phyloP scores from a whole-genome alignment of 2,329 filamentous ascomycete species.

The Neopestalotiopsis rosae region DNA sequence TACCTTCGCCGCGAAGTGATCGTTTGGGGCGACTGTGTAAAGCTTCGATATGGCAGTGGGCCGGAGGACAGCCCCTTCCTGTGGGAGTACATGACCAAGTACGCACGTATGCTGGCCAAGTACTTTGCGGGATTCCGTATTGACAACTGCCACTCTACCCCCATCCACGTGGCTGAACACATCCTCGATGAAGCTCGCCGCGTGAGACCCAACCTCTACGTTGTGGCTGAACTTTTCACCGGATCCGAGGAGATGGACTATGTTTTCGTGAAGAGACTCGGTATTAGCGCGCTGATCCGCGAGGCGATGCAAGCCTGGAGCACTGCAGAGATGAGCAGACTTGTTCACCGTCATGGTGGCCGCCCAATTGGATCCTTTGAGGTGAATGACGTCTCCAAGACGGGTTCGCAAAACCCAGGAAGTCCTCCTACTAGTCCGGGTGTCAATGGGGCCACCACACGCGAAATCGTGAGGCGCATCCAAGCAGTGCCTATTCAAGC shows the following conservation, averaged over 20 bases:
- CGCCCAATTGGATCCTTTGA: constrained; percentile 97
- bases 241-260: constrained; percentile 97
- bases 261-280: constrained; percentile 90
- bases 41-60: constrained; percentile 84
- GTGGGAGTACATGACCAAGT: constrained; percentile 95
- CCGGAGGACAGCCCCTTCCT: constrained; percentile 89
- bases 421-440: constrained; percentile 37
- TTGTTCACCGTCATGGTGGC: constrained; percentile 93
- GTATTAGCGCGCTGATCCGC: constrained; percentile 88
- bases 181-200: constrained; percentile 92
- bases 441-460: constrained; percentile 41
- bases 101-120: constrained; percentile 89
- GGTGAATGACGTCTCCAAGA: constrained; percentile 80
- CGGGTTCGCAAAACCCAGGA: constrained; percentile 49
- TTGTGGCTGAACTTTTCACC: constrained; percentile 94
- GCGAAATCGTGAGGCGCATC: constrained; percentile 79
- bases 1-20: constrained; percentile 97
- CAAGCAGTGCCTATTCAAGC: constrained; percentile 90
- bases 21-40: constrained; percentile 98
- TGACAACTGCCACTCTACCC: constrained; percentile 97
- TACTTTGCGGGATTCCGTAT: constrained; percentile 96
- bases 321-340: constrained; percentile 86
- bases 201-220: constrained; percentile 85
- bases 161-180: constrained; percentile 91
- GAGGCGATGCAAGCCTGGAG: constrained; percentile 99